These are phyloP conservation scores for Anacardium occidentale DNA, from an alignment of 345 rosid genomes.

Conservation along the genomic window DNA sequence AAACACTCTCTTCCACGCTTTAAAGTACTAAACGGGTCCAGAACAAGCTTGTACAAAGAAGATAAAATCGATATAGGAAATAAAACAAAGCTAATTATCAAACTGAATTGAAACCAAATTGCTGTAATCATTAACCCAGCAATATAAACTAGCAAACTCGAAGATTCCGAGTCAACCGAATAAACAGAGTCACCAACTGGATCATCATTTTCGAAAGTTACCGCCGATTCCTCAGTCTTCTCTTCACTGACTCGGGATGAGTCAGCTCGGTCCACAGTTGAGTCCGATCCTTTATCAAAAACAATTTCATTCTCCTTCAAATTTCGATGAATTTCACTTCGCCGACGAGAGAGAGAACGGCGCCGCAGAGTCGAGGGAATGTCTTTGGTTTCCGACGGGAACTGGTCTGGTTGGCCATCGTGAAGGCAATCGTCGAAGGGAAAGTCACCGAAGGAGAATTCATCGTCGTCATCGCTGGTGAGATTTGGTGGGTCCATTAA, in stretches of 20 bases:
- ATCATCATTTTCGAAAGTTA: conserved; percentile 19
- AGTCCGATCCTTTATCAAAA: conserved; percentile 14
- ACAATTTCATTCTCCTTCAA: conserved; percentile 31
- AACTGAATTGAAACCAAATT: conserved; percentile 56
- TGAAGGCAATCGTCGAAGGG: conserved; percentile 45
- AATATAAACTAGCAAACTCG: conserved; percentile 39
- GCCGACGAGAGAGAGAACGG: conserved; percentile 23
- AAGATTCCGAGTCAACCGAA: not conserved
- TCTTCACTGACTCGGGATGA: conserved; percentile 17
- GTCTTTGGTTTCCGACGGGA: conserved; percentile 26
- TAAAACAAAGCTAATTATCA: conserved; percentile 43
- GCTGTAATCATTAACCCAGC: conserved; percentile 61
- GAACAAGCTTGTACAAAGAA: conserved; percentile 35
- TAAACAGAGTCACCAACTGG: conserved; percentile 18
- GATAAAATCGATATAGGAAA: conserved; percentile 47
- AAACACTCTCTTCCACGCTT: conserved; percentile 38
- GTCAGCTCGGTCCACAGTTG: conserved; percentile 22
- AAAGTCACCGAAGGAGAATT: conserved; percentile 54
- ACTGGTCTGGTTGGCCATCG: conserved; percentile 29
- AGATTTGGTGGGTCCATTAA: conserved; percentile 32
- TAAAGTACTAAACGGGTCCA: conserved; percentile 57
- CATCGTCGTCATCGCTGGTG: conserved; percentile 27
- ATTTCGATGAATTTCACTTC: conserved; percentile 15
- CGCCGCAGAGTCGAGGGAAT: conserved; percentile 34
- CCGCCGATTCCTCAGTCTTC: conserved; percentile 28